Percentiles rank a stretch among this genome's conserved stretches.
These are phyloP conservation scores for Erodium chrysanthum DNA, from an alignment of 441 rosid species.

Conservation along the genomic window DNA sequence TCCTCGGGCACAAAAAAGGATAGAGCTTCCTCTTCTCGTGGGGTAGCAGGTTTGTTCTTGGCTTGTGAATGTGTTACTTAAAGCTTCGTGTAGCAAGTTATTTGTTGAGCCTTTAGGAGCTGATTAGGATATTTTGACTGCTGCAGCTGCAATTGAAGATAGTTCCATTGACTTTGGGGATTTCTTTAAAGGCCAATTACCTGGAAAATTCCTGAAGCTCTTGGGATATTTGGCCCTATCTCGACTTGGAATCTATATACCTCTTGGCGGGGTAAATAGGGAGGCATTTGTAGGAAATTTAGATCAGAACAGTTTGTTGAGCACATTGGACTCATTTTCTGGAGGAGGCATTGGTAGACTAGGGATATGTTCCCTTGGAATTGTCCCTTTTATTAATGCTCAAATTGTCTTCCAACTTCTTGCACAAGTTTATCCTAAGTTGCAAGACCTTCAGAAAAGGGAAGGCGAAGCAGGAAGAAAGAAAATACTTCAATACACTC, in stretches of 20 bases:
- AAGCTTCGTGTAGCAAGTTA: slow-evolving; percentile 5
- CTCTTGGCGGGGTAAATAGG: slow-evolving; percentile 86
- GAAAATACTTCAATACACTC: slow-evolving; percentile 82
- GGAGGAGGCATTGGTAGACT: slow-evolving; percentile 98
- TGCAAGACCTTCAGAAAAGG: slow-evolving; percentile 96
- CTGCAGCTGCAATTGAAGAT: slow-evolving; percentile 94
- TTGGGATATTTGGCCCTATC: slow-evolving; percentile 76
- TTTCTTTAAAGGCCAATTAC: slow-evolving; percentile 85
- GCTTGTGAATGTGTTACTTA: slow-evolving; percentile 11
- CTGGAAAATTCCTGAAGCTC: slow-evolving; percentile 85
- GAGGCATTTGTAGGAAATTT: slow-evolving; percentile 88
- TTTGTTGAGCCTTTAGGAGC: slow-evolving; percentile 13
- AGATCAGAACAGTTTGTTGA: slow-evolving; percentile 79
- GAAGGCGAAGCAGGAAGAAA: slow-evolving; percentile 99
- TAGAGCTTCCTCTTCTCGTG: slow-evolving; percentile 54
- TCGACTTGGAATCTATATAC: slow-evolving; percentile 83
- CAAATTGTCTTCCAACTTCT: slow-evolving; percentile 97
- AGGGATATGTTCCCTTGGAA: slow-evolving; percentile 91
- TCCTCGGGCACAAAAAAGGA: slow-evolving; percentile 55
- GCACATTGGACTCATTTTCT: slow-evolving; percentile 91
- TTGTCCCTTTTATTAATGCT: slow-evolving; percentile 94
- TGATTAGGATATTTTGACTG: slow-evolving; percentile 25
- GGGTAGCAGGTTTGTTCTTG: slow-evolving; percentile 59
- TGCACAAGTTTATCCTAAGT: slow-evolving; percentile 83
- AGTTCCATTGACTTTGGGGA: slow-evolving; percentile 95